Evolutionary conservation across 495 filamentous ascomycete species (phyloP).

Genomic region (Trichoderma asperelloides): DNA sequence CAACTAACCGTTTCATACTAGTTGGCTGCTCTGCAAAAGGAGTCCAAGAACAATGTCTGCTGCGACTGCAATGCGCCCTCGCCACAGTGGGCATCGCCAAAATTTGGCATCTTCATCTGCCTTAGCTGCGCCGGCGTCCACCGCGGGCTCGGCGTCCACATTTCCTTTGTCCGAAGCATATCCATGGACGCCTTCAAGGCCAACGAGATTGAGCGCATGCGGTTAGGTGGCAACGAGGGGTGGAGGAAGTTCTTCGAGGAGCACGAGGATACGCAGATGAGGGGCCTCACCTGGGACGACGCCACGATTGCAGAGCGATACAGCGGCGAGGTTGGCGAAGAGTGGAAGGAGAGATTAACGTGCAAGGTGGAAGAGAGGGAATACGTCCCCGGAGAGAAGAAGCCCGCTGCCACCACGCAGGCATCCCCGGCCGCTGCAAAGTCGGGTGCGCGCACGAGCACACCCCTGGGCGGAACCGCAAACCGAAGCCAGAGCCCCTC

Average conservation of each 20-base stretch:
- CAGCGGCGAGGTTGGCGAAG: constrained; percentile 77
- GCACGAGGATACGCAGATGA: constrained; percentile 55
- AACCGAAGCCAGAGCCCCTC: constrained; percentile 60
- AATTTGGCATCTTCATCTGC: constrained; percentile 88
- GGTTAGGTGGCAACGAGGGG: constrained; percentile 72
- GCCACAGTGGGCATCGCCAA: constrained; percentile 81
- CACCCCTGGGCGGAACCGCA: constrained; percentile 53
- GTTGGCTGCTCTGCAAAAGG: constrained; percentile 83
- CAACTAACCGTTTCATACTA: constrained; percentile 24
- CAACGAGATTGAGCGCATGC: constrained; percentile 77
- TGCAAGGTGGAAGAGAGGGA: constrained; percentile 78
- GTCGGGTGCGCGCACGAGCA: constrained; percentile 26
- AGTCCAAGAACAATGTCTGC: constrained; percentile 75
- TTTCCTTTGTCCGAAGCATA: constrained; percentile 92
- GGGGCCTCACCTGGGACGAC: constrained; percentile 58
- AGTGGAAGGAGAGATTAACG: constrained; percentile 86
- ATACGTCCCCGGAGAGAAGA: constrained; percentile 59
- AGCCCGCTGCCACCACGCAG: constrained; percentile 24
- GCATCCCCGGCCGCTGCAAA: constrained; percentile 25
- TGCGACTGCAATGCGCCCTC: constrained; percentile 90
- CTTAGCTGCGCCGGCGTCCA: constrained; percentile 92
- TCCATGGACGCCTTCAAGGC: constrained; percentile 98
- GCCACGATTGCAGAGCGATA: constrained; percentile 79
- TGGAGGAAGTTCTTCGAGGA: constrained; percentile 77
- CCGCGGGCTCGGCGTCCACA: constrained; percentile 90